These are phyloP conservation scores for Tricholoma flavovirens DNA, from an alignment of 768 basidiomycete genomes.

Conservation along the genomic window DNA sequence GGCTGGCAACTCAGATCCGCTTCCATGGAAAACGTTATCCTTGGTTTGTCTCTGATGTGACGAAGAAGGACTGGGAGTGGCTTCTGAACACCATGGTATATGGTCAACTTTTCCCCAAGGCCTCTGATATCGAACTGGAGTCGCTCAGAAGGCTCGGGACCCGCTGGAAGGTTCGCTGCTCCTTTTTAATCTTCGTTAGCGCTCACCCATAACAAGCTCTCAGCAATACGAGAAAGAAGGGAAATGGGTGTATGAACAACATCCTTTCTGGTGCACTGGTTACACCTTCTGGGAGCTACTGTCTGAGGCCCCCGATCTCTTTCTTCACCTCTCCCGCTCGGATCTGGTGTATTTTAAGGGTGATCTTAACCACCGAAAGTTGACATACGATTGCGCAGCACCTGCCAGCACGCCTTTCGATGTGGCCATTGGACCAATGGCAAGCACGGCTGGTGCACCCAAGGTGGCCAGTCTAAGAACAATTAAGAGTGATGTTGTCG, in stretches of 20 bases:
- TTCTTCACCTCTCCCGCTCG: slow-evolving; percentile 84
- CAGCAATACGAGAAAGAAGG: slow-evolving; percentile 90
- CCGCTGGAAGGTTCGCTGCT: slow-evolving; percentile 74
- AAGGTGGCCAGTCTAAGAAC: slow-evolving; percentile 83
- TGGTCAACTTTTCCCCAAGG: slow-evolving; percentile 87
- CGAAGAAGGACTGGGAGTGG: slow-evolving; percentile 94
- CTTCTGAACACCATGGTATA: slow-evolving; percentile 82
- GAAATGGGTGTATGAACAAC: slow-evolving; percentile 92
- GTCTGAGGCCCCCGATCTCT: slow-evolving; percentile 82
- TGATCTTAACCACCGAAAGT: slow-evolving; percentile 87
- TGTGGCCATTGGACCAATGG: slow-evolving; percentile 89
- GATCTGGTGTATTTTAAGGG: slow-evolving; percentile 95
- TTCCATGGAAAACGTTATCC: slow-evolving; percentile 97
- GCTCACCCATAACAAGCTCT: not conserved
- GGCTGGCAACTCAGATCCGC: slow-evolving; percentile 74
- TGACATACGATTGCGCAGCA: slow-evolving; percentile 83
- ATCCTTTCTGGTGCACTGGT: slow-evolving; percentile 94
- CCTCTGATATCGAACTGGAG: slow-evolving; percentile 72
- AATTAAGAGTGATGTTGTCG: slow-evolving; percentile 94
- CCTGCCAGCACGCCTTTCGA: slow-evolving; percentile 86
- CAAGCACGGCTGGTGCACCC: slow-evolving; percentile 81
- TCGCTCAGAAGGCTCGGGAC: slow-evolving; percentile 72
- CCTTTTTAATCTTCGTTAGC: not conserved
- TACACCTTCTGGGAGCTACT: slow-evolving; percentile 91
- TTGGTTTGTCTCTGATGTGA: slow-evolving; percentile 94